Conservation (phyloP, 106 monocot species). For the Allium fistulosum region DNA sequence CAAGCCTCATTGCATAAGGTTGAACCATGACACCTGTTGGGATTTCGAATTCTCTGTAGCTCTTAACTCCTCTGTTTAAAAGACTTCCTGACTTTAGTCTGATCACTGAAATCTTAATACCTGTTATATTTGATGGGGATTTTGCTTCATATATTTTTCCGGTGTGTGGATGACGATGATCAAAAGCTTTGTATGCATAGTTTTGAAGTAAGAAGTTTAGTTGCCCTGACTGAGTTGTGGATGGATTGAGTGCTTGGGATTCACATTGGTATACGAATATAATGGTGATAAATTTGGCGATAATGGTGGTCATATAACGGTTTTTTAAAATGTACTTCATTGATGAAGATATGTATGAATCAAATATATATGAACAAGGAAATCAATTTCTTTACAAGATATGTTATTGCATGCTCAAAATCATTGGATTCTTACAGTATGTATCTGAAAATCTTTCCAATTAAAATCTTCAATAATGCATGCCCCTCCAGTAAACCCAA, state of each 20-base stretch:
- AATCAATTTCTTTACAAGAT: not conserved
- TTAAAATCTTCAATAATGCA: conserved; percentile 9
- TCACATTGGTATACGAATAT: conserved; percentile 15
- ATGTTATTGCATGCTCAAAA: not conserved
- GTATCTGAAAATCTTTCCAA: conserved; percentile 6
- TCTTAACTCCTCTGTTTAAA: conserved; percentile 29
- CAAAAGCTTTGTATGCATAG: conserved; percentile 63
- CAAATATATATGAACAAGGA: not conserved
- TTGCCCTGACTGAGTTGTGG: conserved; percentile 14
- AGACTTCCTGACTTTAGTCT: conserved; percentile 77
- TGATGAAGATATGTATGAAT: not conserved
- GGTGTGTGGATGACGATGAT: conserved; percentile 48
- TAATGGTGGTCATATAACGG: conserved; percentile 8
- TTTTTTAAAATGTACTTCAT: conserved; percentile 12
- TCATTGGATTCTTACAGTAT: not conserved
- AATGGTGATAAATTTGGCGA: conserved; percentile 13
- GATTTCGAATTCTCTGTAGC: conserved; percentile 60
- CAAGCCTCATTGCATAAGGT: conserved; percentile 64
- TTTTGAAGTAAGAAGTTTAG: conserved; percentile 66
- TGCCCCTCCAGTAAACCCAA: not conserved
- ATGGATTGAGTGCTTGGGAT: conserved; percentile 13
- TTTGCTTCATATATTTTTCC: conserved; percentile 40
- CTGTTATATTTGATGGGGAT: conserved; percentile 56
- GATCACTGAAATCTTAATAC: conserved; percentile 45
- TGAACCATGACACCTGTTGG: conserved; percentile 46